Percentiles rank a stretch among this genome's conserved stretches.
Evolutionary conservation across 2,329 filamentous ascomycete genomes (phyloP).

Genomic region (Fusarium dimerum): DNA sequence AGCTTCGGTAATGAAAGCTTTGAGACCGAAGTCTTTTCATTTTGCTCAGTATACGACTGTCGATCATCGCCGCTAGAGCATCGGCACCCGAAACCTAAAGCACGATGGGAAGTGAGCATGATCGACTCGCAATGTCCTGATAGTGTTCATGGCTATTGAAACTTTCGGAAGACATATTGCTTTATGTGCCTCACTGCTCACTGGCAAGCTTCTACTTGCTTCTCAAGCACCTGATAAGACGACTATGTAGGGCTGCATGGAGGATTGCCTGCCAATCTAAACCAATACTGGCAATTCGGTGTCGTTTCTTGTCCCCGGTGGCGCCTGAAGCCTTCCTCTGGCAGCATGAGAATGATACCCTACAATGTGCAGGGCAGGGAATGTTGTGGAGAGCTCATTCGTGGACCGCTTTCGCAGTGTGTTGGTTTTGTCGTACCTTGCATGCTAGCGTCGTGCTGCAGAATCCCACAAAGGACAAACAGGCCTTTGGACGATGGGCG

Average conservation of each 20-base stretch:
- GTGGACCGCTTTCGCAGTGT: constrained; percentile 17
- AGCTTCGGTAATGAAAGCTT: constrained; percentile 5
- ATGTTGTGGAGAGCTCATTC: constrained; percentile 9
- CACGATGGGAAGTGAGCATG: not conserved
- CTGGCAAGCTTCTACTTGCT: not conserved
- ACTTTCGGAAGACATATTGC: not conserved
- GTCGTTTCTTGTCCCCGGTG: constrained; percentile 4
- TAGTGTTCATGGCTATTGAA: not conserved
- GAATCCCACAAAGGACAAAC: constrained; percentile 12
- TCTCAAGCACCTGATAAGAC: constrained; percentile 4
- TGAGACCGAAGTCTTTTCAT: constrained; percentile 2
- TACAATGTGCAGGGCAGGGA: not conserved
- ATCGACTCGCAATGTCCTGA: not conserved
- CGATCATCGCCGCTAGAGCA: constrained; percentile 21
- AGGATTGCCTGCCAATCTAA: constrained; percentile 2
- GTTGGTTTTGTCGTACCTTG: constrained; percentile 26
- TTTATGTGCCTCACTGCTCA: too few relatives aligned
- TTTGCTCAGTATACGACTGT: constrained; percentile 19
- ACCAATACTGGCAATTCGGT: constrained; percentile 7
- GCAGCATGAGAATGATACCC: constrained; percentile 10
- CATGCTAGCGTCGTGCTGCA: constrained; percentile 26
- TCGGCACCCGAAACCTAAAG: constrained; percentile 11
- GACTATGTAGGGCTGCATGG: constrained; percentile 2
- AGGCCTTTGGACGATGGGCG: constrained; percentile 5
- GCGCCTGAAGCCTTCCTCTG: constrained; percentile 2